Evolutionary conservation across 805 yeast genomes (phyloP), one percentile per base, ranked within the genome.

Genomic region (Candida lessepsii): DNA sequence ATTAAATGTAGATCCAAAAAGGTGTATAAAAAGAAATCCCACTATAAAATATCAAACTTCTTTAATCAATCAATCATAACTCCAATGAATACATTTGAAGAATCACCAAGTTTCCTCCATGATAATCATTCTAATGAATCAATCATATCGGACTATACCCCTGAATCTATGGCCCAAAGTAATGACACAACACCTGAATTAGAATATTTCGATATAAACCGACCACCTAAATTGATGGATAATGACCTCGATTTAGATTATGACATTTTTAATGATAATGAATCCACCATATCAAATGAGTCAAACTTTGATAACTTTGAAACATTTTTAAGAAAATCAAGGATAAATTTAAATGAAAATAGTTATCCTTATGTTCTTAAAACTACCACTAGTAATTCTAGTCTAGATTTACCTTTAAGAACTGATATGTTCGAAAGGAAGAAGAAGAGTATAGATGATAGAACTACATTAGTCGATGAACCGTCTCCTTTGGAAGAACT

Each of bases 11-110:
- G 42, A 39, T 47, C 48, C 19, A 53, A 57, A 19, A 63, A 58
- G 40, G 58, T 67, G 2, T 52, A 60, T 42, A 68, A 66, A 51
- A 66, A 66, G 54, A 69, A 65, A 48, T 63, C 71, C n/a, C 57
- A 58, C 26, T 67, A 68, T 47, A 53, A 71, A 35, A 52, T 70
- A 9, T 62, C 71, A 3, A 58, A 54, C 11, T 58, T 68, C 1
- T 70, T 63, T 48, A 67, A 59, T 18, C 65, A 65, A 43, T 32
- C 35, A n/a, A 32, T 32, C 15, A 32, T 32, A 5, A 21, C 35
- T 11, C 35, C 35, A n/a, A 9, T 25, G 38, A 35, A 26, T 20
- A 32, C 35, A 13, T 21, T 16, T 39, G 14, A 33, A 26, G 28
- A 21, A 35, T n/a, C 26, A 31, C 16, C 5, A 23, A 33, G 10